A percentile compares a stretch with the other conserved stretches of the same genome.
phyloP scores from a whole-genome alignment of 2,329 filamentous ascomycete genomes.

The Cytospora mali region DNA sequence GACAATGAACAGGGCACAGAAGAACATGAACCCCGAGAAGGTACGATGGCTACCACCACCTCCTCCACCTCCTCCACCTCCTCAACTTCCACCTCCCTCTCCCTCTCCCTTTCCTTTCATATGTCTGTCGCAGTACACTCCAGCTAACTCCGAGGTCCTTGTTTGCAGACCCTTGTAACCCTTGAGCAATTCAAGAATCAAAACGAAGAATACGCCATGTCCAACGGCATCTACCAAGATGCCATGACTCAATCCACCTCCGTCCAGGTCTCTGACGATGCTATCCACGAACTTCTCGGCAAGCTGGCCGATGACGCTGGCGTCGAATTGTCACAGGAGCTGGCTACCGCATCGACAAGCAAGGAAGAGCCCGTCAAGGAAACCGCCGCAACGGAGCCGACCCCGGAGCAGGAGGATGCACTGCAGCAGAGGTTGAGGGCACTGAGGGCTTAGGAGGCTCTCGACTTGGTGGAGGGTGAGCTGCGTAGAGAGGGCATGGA shows the following conservation, averaged over 20 bases:
- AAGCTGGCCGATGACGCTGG: conserved; percentile 89
- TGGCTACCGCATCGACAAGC: conserved; percentile 59
- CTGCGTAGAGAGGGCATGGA: not conserved
- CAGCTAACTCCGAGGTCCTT: not conserved
- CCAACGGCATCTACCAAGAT: conserved; percentile 79
- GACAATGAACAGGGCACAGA: conserved; percentile 61
- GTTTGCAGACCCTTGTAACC: conserved; percentile 56
- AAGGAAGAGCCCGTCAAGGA: conserved; percentile 58
- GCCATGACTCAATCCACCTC: conserved; percentile 78
- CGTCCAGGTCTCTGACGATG: conserved; percentile 74
- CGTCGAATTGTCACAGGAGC: conserved; percentile 77
- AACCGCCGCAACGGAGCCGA: conserved; percentile 64
- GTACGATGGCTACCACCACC: conserved; percentile 36
- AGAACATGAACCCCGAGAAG: conserved; percentile 61
- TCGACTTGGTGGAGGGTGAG: conserved; percentile 1
- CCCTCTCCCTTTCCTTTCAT: too few relatives aligned
- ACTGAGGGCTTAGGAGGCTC: conserved; percentile 49
- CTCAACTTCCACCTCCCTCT: not conserved
- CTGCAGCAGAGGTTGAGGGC: conserved; percentile 64
- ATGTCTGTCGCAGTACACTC: not conserved
- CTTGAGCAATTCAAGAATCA: conserved; percentile 64
- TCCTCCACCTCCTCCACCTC: not conserved
- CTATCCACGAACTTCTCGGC: conserved; percentile 81
- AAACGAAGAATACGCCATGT: conserved; percentile 66
- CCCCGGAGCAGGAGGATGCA: conserved; percentile 77